A percentile compares a stretch with the other conserved stretches of the same genome.
Conservation (phyloP, 2,329 filamentous ascomycete genomes). For the Coniochaeta sp. region DNA sequence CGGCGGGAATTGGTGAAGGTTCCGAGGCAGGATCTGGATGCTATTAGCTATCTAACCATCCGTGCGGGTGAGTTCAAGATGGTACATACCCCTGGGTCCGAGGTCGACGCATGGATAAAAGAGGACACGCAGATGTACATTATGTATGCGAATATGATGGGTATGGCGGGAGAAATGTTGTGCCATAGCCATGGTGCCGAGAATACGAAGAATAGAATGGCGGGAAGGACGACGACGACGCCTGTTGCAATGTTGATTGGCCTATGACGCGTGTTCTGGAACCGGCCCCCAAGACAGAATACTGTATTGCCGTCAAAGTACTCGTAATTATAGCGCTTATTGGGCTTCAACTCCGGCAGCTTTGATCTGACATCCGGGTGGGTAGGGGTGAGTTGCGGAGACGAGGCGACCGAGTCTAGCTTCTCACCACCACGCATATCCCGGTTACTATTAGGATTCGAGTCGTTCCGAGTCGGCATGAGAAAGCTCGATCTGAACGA, state of each 20-base stretch:
- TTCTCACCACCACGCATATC: conserved; percentile 68
- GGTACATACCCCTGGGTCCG: conserved; percentile 82
- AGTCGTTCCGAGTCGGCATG: conserved; percentile 49
- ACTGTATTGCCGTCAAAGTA: conserved; percentile 92
- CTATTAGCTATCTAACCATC: conserved; percentile 6
- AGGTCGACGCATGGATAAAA: conserved; percentile 84
- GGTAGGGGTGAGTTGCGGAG: conserved; percentile 49
- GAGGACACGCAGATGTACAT: conserved; percentile 87
- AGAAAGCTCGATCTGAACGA: conserved; percentile 74
- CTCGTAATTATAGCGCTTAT: conserved; percentile 68
- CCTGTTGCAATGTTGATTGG: conserved; percentile 88
- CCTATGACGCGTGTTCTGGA: conserved; percentile 80
- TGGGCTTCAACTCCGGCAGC: conserved; percentile 24
- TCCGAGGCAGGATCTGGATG: conserved; percentile 76
- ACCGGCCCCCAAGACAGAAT: conserved; percentile 77
- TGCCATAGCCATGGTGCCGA: conserved; percentile 82
- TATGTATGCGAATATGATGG: conserved; percentile 85
- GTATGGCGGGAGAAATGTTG: conserved; percentile 79
- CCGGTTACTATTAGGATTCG: conserved; percentile 40
- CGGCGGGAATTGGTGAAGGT: conserved; percentile 82
- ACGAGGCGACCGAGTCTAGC: conserved; percentile 72
- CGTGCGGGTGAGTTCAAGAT: background rate
- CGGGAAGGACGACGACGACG: conserved; percentile 69
- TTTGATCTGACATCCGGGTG: conserved; percentile 13
- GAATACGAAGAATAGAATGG: conserved; percentile 75